phyloP scores from a whole-genome alignment of 495 filamentous ascomycete genomes.

The Xylaria sp. region DNA sequence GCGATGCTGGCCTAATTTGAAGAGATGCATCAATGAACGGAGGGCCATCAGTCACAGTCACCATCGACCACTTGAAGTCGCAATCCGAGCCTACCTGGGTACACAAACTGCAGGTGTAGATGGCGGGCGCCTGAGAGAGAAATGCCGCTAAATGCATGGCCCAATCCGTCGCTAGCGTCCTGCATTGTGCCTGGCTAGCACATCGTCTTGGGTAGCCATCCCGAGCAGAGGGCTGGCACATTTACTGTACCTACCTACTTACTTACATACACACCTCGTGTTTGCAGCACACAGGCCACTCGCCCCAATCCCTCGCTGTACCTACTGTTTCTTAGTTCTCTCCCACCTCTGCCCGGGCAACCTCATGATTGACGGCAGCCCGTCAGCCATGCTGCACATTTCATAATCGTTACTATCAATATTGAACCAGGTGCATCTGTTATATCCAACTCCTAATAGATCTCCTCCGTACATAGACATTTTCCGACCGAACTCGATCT shows the following conservation, averaged over 20 bases:
- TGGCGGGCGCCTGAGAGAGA: neutral
- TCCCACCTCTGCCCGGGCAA: neutral
- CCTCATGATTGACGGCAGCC: slow-evolving; percentile 10
- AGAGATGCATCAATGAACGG: neutral
- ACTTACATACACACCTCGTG: slow-evolving; percentile 17
- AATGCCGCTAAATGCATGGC: neutral
- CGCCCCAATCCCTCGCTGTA: neutral
- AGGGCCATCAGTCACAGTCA: neutral
- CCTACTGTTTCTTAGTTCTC: slow-evolving; percentile 18
- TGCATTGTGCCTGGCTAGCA: slow-evolving; percentile 18
- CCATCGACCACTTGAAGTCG: neutral
- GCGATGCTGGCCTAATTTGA: neutral
- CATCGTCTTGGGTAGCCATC: slow-evolving; percentile 1
- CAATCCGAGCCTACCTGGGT: neutral
- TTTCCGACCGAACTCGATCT: neutral
- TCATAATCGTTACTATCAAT: slow-evolving; percentile 13
- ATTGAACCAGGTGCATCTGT: neutral
- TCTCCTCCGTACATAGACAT: neutral
- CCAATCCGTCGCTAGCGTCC: slow-evolving; percentile 21
- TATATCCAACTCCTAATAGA: slow-evolving; percentile 18
- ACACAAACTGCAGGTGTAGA: neutral
- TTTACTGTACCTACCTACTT: too few species aligned
- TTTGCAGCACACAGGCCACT: slow-evolving; percentile 18
- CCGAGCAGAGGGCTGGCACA: slow-evolving; percentile 7
- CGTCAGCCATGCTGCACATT: slow-evolving; percentile 6